A percentile compares a stretch with the other conserved stretches of the same genome.
phyloP scores from a whole-genome alignment of 164 flowering plant species.

The Aristolochia contorta region DNA sequence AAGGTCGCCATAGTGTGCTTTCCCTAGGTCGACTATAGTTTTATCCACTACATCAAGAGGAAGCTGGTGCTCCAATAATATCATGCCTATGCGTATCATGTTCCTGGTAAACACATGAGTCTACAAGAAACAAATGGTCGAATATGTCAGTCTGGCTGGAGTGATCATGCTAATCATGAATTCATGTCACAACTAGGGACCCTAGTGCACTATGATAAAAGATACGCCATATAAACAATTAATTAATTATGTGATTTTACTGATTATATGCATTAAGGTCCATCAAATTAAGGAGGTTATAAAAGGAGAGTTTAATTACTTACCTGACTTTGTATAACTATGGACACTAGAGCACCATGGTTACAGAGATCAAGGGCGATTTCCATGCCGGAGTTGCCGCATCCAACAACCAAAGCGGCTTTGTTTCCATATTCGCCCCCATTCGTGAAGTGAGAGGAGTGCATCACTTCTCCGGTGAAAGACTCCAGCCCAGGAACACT shows the following conservation, averaged over 20 bases:
- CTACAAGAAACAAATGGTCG: too few relatives aligned
- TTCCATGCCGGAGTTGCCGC: slow-evolving; percentile 1
- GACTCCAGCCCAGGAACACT: not conserved
- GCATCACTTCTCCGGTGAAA: not conserved
- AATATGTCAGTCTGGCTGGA: too few relatives aligned
- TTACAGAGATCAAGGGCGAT: not conserved
- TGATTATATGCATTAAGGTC: too few relatives aligned
- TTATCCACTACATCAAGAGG: slow-evolving; percentile 23
- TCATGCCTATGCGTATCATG: slow-evolving; percentile 16
- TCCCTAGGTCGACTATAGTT: slow-evolving; percentile 15
- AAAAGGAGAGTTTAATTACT: not conserved
- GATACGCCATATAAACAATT: too few relatives aligned
- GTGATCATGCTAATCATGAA: too few relatives aligned
- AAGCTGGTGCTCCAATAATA: slow-evolving; percentile 7
- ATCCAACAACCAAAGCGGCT: not conserved
- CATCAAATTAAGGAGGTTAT: not conserved
- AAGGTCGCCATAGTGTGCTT: slow-evolving; percentile 23
- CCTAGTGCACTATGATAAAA: too few relatives aligned
- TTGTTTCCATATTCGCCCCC: not conserved
- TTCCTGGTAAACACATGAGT: slow-evolving; percentile 22
- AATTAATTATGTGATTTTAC: too few relatives aligned
- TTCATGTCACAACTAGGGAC: too few relatives aligned
- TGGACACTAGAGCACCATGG: not conserved
- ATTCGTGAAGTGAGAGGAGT: not conserved
- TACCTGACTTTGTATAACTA: not conserved